phyloP scores from a whole-genome alignment of 2,329 filamentous ascomycete species.

The Diaporthe citri region DNA sequence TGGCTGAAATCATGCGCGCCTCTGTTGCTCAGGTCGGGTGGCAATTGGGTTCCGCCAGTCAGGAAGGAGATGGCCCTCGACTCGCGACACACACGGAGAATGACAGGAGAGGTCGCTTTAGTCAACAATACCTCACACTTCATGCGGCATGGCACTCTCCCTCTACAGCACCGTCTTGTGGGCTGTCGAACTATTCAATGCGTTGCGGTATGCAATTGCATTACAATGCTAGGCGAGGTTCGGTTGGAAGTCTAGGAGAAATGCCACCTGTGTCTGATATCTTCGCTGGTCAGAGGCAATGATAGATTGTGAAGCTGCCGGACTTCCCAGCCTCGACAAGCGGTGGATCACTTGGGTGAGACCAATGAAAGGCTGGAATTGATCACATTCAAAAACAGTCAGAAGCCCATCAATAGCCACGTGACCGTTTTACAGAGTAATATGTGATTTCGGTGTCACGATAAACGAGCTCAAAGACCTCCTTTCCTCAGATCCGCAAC shows the following conservation, averaged over 20 bases:
- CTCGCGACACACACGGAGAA: not conserved
- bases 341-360: not conserved
- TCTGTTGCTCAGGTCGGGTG: too few relatives aligned
- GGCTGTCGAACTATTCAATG: not conserved
- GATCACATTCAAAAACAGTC: not conserved
- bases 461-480: not conserved
- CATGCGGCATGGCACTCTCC: too few relatives aligned
- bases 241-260: not conserved
- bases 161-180: accelerated
- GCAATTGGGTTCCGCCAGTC: too few relatives aligned
- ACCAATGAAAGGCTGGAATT: not conserved
- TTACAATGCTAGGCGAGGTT: not conserved
- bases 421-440: too few relatives aligned
- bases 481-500: not conserved
- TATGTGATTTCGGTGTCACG: too few relatives aligned
- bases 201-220: not conserved
- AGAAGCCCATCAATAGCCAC: too few relatives aligned
- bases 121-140: too few relatives aligned
- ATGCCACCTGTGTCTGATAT: not conserved
- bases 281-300: not conserved
- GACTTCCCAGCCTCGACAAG: not conserved
- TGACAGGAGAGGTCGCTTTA: not conserved
- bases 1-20: too few relatives aligned
- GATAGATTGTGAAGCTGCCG: not conserved
- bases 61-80: not conserved